These are phyloP conservation scores for Cryptococcus jaspeensis DNA, from an alignment of 1,284 basidiomycete species.

Conservation along the genomic window DNA sequence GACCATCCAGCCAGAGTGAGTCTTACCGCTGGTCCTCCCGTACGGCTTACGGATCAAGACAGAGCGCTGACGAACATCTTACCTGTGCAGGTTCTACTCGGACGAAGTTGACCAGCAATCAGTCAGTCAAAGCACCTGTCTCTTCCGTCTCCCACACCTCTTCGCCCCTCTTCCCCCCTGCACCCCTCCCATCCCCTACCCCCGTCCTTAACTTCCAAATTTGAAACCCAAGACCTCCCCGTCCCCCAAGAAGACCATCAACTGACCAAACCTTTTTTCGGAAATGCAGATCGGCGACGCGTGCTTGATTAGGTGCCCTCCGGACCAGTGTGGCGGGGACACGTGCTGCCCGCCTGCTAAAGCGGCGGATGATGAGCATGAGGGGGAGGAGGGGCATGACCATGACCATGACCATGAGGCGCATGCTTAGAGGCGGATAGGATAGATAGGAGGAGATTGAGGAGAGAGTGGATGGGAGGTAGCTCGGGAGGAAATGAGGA, in stretches of 20 bases:
- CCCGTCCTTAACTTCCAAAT: too few relatives aligned
- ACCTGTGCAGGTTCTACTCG: slow-evolving; percentile 17
- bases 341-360: slow-evolving; percentile 49
- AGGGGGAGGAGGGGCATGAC: too few relatives aligned
- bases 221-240: too few relatives aligned
- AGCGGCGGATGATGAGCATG: background rate
- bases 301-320: slow-evolving; percentile 52
- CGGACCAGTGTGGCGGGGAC: slow-evolving; percentile 48
- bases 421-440: too few relatives aligned
- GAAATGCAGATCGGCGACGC: slow-evolving; percentile 7
- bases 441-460: too few relatives aligned
- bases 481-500: too few relatives aligned
- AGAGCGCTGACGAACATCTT: slow-evolving; percentile 3
- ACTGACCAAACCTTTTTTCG: background rate
- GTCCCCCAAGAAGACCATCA: background rate
- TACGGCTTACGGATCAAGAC: slow-evolving; percentile 1
- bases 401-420: too few relatives aligned
- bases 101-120: slow-evolving; percentile 10
- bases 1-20: slow-evolving; percentile 65
- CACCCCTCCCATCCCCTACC: too few relatives aligned
- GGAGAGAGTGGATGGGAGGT: too few relatives aligned
- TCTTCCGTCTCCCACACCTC: too few relatives aligned
- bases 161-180: too few relatives aligned
- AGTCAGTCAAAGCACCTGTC: slow-evolving; percentile 4
- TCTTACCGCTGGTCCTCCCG: background rate